Evolutionary conservation across 139 green algal species (phyloP).

Genomic region (Eudorina sp.): DNA sequence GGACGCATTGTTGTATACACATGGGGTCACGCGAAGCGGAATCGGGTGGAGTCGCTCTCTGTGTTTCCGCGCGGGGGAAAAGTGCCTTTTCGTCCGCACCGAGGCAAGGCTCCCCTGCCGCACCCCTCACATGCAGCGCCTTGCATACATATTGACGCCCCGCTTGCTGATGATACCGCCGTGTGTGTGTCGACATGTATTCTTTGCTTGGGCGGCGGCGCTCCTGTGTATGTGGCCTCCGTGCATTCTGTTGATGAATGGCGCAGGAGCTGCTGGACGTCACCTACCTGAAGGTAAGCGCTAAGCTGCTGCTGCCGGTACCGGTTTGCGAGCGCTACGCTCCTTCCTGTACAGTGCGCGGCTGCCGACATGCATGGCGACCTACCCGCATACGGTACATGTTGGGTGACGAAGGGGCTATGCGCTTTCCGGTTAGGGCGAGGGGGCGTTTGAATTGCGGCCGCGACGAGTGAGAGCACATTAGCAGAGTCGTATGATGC

Average conservation of each 20-base stretch:
- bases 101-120: no score
- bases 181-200: not conserved
- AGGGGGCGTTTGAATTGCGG: not conserved
- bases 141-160: no score
- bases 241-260: not conserved
- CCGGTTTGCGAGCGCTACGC: not conserved
- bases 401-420: not conserved
- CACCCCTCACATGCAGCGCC: no score
- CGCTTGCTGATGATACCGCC: not conserved
- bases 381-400: not conserved
- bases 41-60: not conserved
- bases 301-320: no score
- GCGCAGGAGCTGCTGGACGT: conserved; percentile 7
- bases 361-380: not conserved
- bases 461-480: no score
- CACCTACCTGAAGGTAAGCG: not conserved
- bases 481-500: no score
- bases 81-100: not conserved
- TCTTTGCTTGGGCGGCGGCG: not conserved
- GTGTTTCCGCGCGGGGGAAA: not conserved
- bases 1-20: not conserved
- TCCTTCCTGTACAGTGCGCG: not conserved
- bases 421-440: not conserved
- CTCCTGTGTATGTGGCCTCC: not conserved
- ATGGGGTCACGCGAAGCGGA: not conserved